phyloP scores from a whole-genome alignment of 306 rosid genomes.

The Cicer arietinum region DNA sequence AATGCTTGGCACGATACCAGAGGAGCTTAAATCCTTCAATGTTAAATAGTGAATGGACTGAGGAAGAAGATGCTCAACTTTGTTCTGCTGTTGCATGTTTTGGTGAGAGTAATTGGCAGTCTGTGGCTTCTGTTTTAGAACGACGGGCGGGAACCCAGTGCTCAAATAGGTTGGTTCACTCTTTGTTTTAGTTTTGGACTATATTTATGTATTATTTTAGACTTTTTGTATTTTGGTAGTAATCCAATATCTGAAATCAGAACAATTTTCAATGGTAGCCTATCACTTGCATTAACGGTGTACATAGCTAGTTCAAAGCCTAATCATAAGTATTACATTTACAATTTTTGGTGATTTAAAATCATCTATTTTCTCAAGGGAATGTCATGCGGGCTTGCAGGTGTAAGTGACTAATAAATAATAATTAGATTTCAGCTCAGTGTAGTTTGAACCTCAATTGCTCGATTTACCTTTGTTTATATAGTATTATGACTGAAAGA shows the following conservation, averaged over 20 bases:
- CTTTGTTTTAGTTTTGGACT: constrained; percentile 18
- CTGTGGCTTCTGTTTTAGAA: constrained; percentile 82
- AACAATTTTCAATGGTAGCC: background rate
- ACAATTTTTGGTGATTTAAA: constrained; percentile 28
- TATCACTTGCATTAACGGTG: background rate
- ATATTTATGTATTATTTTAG: background rate
- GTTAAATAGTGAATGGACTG: constrained; percentile 88
- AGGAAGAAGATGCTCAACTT: constrained; percentile 87
- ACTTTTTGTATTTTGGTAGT: constrained; percentile 3
- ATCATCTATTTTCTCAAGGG: background rate
- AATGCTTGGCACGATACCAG: constrained; percentile 89
- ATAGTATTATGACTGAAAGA: constrained; percentile 22
- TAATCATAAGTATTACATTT: constrained; percentile 5
- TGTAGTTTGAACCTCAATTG: constrained; percentile 21
- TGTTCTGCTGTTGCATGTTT: constrained; percentile 64
- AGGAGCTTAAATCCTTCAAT: constrained; percentile 91
- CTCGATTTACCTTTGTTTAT: constrained; percentile 7
- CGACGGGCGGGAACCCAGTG: constrained; percentile 93
- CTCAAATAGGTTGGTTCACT: constrained; percentile 85
- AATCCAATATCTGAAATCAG: constrained; percentile 9
- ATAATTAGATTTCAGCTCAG: constrained; percentile 34
- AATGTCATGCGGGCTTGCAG: background rate
- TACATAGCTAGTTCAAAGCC: constrained; percentile 1
- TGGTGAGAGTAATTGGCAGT: constrained; percentile 84
- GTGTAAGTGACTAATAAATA: constrained; percentile 13